Evolutionary conservation across 2,329 filamentous ascomycete genomes (phyloP), one percentile per base, ranked within the genome.

Genomic region (Aspergillus fructus): DNA sequence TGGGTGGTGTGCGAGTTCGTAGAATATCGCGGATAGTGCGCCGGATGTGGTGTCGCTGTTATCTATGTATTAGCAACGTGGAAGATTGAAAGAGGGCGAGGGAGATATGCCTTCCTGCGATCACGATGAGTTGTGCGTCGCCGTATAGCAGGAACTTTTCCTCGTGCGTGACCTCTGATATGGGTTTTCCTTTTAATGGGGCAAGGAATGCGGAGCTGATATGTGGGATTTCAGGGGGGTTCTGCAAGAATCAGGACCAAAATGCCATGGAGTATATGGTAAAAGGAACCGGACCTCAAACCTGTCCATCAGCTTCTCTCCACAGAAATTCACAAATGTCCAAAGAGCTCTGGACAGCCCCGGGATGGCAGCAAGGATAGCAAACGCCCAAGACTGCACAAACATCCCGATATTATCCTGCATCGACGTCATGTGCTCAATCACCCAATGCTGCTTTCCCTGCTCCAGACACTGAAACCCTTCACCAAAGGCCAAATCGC

Each of bases 1-100:
- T 6, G 66, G 68, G 37, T 72, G 61, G 11, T 63, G 64, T 5
- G 68, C 70, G 3, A 75, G 64, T 43, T 74, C 62, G 59, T 76
- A 79, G 64, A 81, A 76, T 6, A 78, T 64, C 50, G 69, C 68
- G 1, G 74, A 71, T 19, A 80, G 61, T 0, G 75, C 71, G 1
- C 72, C 69, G 7, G 76, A 68, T 0, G 76, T 78, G 6, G 78
- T 80, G 58, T 80, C 78, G 37, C 72, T 76, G 33, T 3, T 24
- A 21, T n/a, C 1, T 37, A 21, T 4, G 3, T 21, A 27, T 19
- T 9, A 30, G 19, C n/a, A n/a, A n/a, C n/a, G n/a, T n/a, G n/a
- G n/a, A n/a, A n/a, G n/a, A n/a, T n/a, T n/a, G n/a, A n/a, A n/a
- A 41, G 4, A 15, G 23, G n/a, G 12, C 8, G 1, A 37, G 12